phyloP scores from a whole-genome alignment of 2,329 filamentous ascomycete genomes.

The Xylaria digitata region DNA sequence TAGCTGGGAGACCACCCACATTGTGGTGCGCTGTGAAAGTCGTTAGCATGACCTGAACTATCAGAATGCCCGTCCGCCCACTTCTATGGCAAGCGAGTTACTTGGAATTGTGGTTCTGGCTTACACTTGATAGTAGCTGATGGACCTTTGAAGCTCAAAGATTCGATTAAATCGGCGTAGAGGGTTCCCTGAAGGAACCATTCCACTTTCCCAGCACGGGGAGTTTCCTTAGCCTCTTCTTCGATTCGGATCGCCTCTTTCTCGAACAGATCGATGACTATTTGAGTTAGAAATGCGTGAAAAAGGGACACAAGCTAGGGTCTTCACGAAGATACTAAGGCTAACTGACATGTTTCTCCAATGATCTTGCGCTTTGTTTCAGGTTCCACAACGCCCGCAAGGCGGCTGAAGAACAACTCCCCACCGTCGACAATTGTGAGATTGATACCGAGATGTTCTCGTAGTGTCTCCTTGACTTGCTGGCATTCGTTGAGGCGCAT shows the following conservation, averaged over 20 bases:
- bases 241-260: conserved; percentile 78
- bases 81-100: not conserved
- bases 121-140: conserved; percentile 61
- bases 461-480: conserved; percentile 82
- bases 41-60: conserved; percentile 25
- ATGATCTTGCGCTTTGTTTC: conserved; percentile 95
- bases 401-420: conserved; percentile 78
- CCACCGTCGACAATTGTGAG: conserved; percentile 86
- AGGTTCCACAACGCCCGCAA: conserved; percentile 80
- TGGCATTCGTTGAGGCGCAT: conserved; percentile 88
- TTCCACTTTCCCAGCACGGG: conserved; percentile 78
- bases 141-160: conserved; percentile 60
- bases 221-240: conserved; percentile 72
- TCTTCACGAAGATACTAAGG: conserved; percentile 3
- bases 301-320: not conserved
- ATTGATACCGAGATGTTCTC: conserved; percentile 86
- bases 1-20: conserved; percentile 56
- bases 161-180: conserved; percentile 66
- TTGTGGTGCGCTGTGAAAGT: conserved; percentile 56
- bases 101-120: not conserved
- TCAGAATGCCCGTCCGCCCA: not conserved
- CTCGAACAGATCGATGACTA: conserved; percentile 86
- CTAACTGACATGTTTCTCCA: conserved; percentile 67
- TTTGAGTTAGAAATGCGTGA: conserved; percentile 31
- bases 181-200: conserved; percentile 91